Conservation (phyloP, 2,329 filamentous ascomycete genomes). For the Penicillium sp. region DNA sequence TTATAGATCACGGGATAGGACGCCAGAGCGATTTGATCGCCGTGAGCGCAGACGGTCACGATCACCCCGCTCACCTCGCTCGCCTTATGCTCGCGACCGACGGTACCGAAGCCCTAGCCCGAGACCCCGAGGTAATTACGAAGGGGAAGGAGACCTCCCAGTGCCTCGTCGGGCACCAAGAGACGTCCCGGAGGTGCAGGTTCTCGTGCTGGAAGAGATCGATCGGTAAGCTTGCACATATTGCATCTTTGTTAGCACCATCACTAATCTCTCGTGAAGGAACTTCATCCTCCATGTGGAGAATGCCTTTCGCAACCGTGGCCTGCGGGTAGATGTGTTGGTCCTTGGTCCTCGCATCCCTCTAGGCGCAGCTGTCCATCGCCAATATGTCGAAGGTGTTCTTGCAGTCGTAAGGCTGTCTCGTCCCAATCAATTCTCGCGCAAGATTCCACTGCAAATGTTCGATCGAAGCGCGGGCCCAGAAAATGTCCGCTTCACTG, state of each 20-base stretch:
- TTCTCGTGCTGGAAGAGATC: conserved; percentile 80
- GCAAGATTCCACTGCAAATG: conserved; percentile 80
- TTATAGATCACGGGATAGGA: conserved; percentile 57
- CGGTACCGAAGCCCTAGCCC: conserved; percentile 74
- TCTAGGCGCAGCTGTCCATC: conserved; percentile 78
- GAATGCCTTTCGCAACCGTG: conserved; percentile 71
- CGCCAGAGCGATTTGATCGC: conserved; percentile 59
- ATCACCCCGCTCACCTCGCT: conserved; percentile 52
- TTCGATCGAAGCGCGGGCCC: conserved; percentile 80
- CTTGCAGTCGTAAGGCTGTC: conserved; percentile 81
- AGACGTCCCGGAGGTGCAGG: conserved; percentile 87
- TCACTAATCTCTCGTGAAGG: conserved; percentile 45
- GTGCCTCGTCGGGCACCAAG: conserved; percentile 74
- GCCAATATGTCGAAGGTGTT: conserved; percentile 88
- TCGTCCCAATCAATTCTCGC: conserved; percentile 68
- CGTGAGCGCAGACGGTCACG: conserved; percentile 69
- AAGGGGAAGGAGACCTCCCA: conserved; percentile 68
- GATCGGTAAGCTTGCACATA: conserved; percentile 54
- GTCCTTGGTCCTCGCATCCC: conserved; percentile 78
- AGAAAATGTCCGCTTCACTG: conserved; percentile 79
- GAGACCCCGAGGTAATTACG: conserved; percentile 57
- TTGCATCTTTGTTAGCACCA: conserved; percentile 13
- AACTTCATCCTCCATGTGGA: conserved; percentile 87
- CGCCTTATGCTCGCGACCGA: conserved; percentile 66
- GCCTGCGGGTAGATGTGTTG: conserved; percentile 78